phyloP scores from a whole-genome alignment of 305 asterid species.

The Fraxinus platypoda region DNA sequence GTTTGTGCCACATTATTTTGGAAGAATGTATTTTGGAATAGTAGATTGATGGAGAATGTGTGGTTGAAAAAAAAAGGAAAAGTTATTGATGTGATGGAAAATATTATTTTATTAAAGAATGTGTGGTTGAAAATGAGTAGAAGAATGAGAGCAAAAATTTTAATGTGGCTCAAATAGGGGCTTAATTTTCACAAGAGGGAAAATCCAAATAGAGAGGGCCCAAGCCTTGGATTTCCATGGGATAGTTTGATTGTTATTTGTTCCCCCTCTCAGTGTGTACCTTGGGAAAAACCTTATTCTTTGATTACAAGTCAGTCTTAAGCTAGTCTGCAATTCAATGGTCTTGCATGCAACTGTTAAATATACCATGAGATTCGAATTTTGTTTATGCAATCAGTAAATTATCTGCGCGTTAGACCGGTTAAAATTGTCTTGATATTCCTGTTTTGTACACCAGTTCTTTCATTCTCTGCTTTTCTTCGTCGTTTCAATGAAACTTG shows the following conservation, averaged over 20 bases:
- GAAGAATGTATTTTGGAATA: too few species aligned
- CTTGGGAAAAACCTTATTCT: neutral
- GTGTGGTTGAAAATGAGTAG: too few species aligned
- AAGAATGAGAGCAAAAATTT: too few species aligned
- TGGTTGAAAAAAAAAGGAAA: too few species aligned
- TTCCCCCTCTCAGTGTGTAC: constrained; percentile 6
- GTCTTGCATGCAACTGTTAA: neutral
- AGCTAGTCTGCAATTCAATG: neutral
- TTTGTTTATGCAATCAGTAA: neutral
- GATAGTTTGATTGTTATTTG: neutral
- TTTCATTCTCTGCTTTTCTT: neutral
- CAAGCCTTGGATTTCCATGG: neutral
- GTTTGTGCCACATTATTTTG: too few species aligned
- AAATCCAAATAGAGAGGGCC: neutral
- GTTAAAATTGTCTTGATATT: neutral
- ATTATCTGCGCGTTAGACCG: neutral
- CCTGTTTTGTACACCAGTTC: neutral
- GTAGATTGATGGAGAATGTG: too few species aligned
- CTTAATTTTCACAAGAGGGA: neutral
- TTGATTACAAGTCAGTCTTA: neutral
- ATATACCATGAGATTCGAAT: neutral
- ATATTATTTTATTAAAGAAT: too few species aligned
- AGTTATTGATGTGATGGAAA: too few species aligned
- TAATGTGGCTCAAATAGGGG: too few species aligned
- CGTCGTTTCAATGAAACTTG: neutral